Conservation (phyloP, 106 monocot species). For the Ottelia alismoides region DNA sequence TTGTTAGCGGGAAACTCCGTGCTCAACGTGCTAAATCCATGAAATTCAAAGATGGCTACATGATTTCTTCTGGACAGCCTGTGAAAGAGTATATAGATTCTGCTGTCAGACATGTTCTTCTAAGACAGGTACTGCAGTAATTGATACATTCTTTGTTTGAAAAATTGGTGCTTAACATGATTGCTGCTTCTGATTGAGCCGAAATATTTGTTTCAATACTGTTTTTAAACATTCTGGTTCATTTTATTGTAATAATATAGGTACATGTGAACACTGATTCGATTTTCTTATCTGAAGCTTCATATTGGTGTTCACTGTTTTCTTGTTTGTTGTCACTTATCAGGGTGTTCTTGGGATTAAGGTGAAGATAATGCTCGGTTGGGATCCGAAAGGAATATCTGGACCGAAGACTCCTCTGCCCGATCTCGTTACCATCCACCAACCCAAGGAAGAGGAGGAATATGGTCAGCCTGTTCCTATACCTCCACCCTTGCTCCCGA, state of each 20-base stretch:
- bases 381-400: conserved; percentile 21
- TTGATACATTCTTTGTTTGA: neutral
- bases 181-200: neutral
- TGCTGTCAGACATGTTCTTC: conserved; percentile 22
- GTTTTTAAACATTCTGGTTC: neutral
- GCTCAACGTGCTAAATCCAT: conserved; percentile 26
- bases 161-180: neutral
- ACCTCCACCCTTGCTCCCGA: neutral
- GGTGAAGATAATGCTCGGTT: conserved; percentile 26
- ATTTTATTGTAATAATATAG: neutral
- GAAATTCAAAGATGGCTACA: conserved; percentile 29
- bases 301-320: neutral
- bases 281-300: neutral
- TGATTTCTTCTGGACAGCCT: conserved; percentile 28
- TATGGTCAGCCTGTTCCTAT: neutral
- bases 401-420: conserved; percentile 23
- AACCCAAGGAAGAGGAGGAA: conserved; percentile 25
- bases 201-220: neutral
- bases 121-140: conserved; percentile 15
- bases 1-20: conserved; percentile 25
- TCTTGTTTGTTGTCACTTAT: neutral
- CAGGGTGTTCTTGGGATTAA: conserved; percentile 26
- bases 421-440: conserved; percentile 16
- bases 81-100: conserved; percentile 27
- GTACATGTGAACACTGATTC: neutral